Base-by-base conservation (phyloP, 768 basidiomycete species). In the Macrolepiota fuliginosa region DNA sequence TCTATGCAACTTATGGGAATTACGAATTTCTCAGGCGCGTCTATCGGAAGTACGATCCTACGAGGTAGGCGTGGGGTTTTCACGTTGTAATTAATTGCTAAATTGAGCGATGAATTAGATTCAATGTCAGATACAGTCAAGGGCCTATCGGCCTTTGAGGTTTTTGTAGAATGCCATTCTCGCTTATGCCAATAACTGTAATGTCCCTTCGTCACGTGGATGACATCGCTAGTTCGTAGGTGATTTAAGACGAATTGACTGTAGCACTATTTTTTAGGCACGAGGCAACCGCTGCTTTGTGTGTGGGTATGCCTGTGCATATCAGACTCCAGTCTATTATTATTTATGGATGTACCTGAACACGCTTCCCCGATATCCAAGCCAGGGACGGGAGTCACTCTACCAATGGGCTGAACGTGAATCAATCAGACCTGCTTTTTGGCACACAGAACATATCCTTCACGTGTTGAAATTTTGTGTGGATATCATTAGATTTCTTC, bases 31-130 rank as follows among this genome's bases (percentile, higher is more conserved):
- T 81, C 65, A 74, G 71, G 54, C 51, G 63, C 11, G 76, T 74
- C 0, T 79, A 80, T 62, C 67, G 68, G 9, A 81, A 80, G 63
- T 81, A 81, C 57, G 79, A 81, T 64, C 79, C 79, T 27, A 74
- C 70, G 3, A 66, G 77, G 79, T 77, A 57, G 58, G 71, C 62
- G 25, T 25, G 22, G 4, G 12, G 11, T 39, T 59, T n/a, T 76
- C 76, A 67, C 64, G 76, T 19, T 69, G 47, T 49, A 72, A 74
- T 51, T 73, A 70, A 65, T 47, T 69, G 19, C 22, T 9, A 36
- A 17, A 36, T 29, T 57, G 51, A 63, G 46, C 9, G 22, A 24
- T 47, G 10, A 17, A 63, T 32, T 46, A 61, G 60, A 47, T 61
- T 61, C 60, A 61, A 55, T 27, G 53, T 61, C 46, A 54, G 53